Base-by-base conservation (phyloP, 495 filamentous ascomycete species). In the Letharia columbiana region DNA sequence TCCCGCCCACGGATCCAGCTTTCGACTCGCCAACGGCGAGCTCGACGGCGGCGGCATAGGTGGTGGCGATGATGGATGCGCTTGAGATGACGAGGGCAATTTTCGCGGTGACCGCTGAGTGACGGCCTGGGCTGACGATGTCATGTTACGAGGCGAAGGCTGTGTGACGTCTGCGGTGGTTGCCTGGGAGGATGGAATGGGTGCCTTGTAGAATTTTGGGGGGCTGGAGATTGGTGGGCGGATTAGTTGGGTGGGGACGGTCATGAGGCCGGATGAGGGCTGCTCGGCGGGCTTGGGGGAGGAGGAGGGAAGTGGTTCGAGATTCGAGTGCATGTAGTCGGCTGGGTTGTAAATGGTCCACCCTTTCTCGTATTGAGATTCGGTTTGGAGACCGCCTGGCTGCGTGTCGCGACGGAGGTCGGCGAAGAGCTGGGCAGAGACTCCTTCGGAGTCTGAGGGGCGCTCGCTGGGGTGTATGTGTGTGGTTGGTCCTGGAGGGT, bases 171-270 rank as follows among this genome's bases (percentile, higher is more conserved):
- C 72, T 7, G 66, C 62, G 9, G 72, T 75, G 18, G 73, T 73
- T 28, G 73, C 73, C 66, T 75, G 73, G 20, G 73, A 75, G 2
- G 69, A 59, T n/a, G 70, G 69, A 6, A 71, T 60, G 39, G 49
- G 57, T 0, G 28, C 15, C n/a, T 62, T 62, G 18, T 58, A 41
- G 52, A 37, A 33, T 40, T 35, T 31, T 41, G 50, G 31, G 23
- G 45, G 40, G 54, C 17, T 28, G 44, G 18, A 37, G 41, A 60
- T 60, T 42, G 44, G 58, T 31, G 37, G 57, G n/a, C 40, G 41
- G 20, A 58, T 20, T 10, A 44, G 35, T 39, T 67, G 60, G 12
- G 52, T 67, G 45, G 66, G 60, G 35, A 63, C 37, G 52, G 35
- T 68, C 33, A 37, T 50, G 20, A 44, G 18, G 39, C 57, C n/a